phyloP scores from a whole-genome alignment of 345 rosid species.

The Lenwebbia sp. region DNA sequence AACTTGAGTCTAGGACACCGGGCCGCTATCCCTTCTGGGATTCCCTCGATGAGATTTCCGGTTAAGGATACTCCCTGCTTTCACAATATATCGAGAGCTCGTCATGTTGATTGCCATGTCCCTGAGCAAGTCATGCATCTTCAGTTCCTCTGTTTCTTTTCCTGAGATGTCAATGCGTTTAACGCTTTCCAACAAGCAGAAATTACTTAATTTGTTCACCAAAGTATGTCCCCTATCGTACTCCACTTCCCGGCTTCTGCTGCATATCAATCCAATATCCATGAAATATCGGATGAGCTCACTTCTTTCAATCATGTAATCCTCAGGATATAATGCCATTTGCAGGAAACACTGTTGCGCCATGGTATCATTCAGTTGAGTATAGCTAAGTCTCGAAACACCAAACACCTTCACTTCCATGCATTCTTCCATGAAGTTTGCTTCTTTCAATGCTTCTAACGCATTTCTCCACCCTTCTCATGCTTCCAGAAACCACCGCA shows the following conservation, averaged over 20 bases:
- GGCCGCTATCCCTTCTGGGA: not conserved
- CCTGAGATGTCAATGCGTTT: not conserved
- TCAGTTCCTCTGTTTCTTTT: not conserved
- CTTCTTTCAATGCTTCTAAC: not conserved
- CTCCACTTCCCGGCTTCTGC: not conserved
- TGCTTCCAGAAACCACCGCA: not conserved
- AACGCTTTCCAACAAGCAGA: constrained; percentile 3
- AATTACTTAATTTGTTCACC: not conserved
- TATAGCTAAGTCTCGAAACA: constrained; percentile 4
- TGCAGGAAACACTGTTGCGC: not conserved
- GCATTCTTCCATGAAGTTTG: not conserved
- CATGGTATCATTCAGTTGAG: not conserved
- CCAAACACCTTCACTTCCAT: not conserved
- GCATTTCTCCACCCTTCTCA: constrained; percentile 7
- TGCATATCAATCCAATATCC: not conserved
- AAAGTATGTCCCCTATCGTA: not conserved
- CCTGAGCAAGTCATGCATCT: constrained; percentile 7
- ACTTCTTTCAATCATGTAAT: not conserved
- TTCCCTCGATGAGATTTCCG: not conserved
- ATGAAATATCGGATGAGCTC: constrained; percentile 2
- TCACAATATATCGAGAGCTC: not conserved
- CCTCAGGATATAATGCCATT: constrained; percentile 1
- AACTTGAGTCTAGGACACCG: constrained; percentile 6
- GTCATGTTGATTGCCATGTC: constrained; percentile 7
- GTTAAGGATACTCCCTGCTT: constrained; percentile 1